Evolutionary conservation across 139 green algal genomes (phyloP), one percentile per base, ranked within the genome.

Genomic region (Asterochloris erici): DNA sequence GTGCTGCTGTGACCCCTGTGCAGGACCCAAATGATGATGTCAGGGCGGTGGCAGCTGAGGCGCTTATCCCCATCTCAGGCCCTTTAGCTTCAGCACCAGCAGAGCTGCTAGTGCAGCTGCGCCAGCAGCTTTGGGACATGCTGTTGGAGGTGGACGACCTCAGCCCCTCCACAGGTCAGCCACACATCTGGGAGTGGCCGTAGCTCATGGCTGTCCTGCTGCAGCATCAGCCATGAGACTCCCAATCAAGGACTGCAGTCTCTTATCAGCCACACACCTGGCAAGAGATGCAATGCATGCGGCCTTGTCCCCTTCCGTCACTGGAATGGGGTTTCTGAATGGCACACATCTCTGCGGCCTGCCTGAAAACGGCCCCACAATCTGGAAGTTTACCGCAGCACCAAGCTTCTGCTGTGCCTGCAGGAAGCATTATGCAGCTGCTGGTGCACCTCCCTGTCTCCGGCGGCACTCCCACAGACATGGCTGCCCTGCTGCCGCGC

Each of bases 11-110:
- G 38, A 54, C 38, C 6, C 6, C 38, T 27, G 12, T 80, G 54
- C 74, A 90, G 68, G 96, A 98, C 86, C 69, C 28, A 2, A 93
- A 98, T 68, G 96, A 98, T 84, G 96, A 98, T 84, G 95, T 99
- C 78, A 88, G 93, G n/a, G 94, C 94, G 16, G 95, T 96, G 64
- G 94, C 95, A 12, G 96, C 96, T 14, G 94, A 98, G 29, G 95
- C 94, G 24, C 87, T 98, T 64, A 85, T 96, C 79, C 95, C 96
- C 0, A 85, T 94, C 60, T 93, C 93, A 14, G 63, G 63, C 4
- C 60, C 78, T 54, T 86, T 98, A 74, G 82, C 79, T 0, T 27
- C n/a, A 12, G 27, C 63, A 23, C 23, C 13, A 13, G 82, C 68
- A 13, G 14, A 28, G 23, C 73, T 73, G 79, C 74, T 74, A 47